Evolutionary conservation across 2,329 filamentous ascomycete genomes (phyloP).

Genomic region (Paracoccidioides brasiliensis): DNA sequence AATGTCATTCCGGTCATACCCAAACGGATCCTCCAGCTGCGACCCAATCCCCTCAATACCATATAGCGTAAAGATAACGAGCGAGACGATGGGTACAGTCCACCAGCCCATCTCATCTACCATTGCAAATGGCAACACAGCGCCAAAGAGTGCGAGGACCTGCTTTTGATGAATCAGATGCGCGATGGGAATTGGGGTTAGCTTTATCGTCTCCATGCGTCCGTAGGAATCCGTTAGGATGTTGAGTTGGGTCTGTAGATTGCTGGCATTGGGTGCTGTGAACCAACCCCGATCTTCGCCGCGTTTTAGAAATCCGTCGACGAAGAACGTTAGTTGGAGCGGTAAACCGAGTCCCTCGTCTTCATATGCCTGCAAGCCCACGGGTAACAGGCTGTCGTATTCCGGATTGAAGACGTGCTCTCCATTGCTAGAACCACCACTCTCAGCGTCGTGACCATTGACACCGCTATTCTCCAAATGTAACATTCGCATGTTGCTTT

Average conservation of each 20-base stretch:
- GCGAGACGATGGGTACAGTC: slow-evolving; percentile 44
- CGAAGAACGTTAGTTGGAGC: slow-evolving; percentile 46
- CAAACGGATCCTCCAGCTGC: slow-evolving; percentile 54
- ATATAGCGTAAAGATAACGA: slow-evolving; percentile 52
- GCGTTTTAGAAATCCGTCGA: slow-evolving; percentile 48
- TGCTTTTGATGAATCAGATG: slow-evolving; percentile 54
- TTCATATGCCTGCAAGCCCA: slow-evolving; percentile 41
- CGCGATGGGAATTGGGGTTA: slow-evolving; percentile 52
- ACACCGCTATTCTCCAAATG: neutral
- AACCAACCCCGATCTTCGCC: slow-evolving; percentile 46
- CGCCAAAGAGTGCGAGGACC: slow-evolving; percentile 48
- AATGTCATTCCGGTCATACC: slow-evolving; percentile 53
- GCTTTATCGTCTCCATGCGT: slow-evolving; percentile 51
- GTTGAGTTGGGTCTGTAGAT: slow-evolving; percentile 47
- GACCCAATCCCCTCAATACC: slow-evolving; percentile 51
- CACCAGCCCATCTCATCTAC: slow-evolving; percentile 52
- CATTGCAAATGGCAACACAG: slow-evolving; percentile 50
- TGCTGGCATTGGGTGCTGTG: slow-evolving; percentile 44
- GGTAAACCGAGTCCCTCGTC: slow-evolving; percentile 47
- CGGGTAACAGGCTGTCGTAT: slow-evolving; percentile 39
- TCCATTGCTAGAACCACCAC: neutral
- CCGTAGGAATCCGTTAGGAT: slow-evolving; percentile 46
- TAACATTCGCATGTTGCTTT: neutral
- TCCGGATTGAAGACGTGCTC: slow-evolving; percentile 29
- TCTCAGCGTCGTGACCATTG: slow-evolving; percentile 14